Conservation (phyloP, 2,329 filamentous ascomycete species). For the Phaeophleospora eucalypticola region DNA sequence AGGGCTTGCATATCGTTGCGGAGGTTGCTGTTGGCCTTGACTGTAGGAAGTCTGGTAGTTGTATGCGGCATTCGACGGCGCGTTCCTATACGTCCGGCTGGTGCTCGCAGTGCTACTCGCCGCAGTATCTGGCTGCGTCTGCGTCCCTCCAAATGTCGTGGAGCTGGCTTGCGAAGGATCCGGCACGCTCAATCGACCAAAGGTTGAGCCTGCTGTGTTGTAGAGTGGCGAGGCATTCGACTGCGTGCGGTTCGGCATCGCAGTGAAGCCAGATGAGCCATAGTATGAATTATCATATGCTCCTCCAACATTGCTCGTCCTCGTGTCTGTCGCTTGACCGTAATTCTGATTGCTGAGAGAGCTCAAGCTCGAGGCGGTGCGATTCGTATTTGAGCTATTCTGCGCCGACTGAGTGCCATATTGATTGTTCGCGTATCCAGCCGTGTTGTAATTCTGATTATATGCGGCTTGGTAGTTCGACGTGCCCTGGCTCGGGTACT, state of each 20-base stretch:
- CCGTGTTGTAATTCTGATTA: conserved; percentile 14
- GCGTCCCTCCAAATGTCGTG: conserved; percentile 13
- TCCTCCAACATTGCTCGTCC: conserved; percentile 9
- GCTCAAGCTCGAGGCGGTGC: conserved; percentile 23
- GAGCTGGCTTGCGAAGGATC: conserved; percentile 21
- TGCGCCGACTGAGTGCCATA: conserved; percentile 17
- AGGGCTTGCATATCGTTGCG: conserved; percentile 29
- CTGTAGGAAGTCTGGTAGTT: conserved; percentile 19
- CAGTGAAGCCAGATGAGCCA: conserved; percentile 4
- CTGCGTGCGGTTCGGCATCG: conserved; percentile 15
- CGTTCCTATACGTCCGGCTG: conserved; percentile 20
- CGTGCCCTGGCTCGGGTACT: conserved; percentile 16
- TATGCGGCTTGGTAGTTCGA: conserved; percentile 15
- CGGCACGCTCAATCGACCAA: conserved; percentile 22
- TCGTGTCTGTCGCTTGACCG: conserved; percentile 12
- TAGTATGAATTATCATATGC: conserved; percentile 21
- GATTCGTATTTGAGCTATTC: conserved; percentile 12
- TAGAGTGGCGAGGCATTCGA: conserved; percentile 26
- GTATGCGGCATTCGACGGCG: conserved; percentile 18
- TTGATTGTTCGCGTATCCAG: conserved; percentile 17
- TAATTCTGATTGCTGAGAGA: conserved; percentile 23
- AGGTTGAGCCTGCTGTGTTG: conserved; percentile 18
- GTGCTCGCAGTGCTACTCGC: conserved; percentile 10
- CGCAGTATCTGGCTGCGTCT: conserved; percentile 9
- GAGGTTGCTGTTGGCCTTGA: conserved; percentile 19